Conservation (phyloP, 805 yeast species). For the Cyberlindnera euphorbiiphila region DNA sequence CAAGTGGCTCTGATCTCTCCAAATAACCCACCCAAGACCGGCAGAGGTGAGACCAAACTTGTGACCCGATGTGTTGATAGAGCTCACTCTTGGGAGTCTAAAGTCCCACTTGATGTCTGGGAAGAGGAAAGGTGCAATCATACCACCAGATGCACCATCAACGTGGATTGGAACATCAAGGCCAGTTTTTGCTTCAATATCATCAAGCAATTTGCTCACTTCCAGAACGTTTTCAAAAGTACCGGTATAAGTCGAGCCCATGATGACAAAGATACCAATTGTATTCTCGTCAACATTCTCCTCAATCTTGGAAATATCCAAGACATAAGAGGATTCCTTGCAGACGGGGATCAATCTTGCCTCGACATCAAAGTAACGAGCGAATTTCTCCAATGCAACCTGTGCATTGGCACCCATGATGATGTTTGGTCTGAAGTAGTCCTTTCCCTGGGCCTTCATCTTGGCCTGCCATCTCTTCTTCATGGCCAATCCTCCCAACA, state of each 20-base stretch:
- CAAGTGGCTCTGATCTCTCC: conserved; percentile 61
- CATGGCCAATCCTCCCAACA: conserved; percentile 91
- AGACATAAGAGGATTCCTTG: conserved; percentile 54
- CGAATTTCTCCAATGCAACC: conserved; percentile 92
- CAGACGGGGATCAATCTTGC: conserved; percentile 69
- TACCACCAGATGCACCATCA: conserved; percentile 91
- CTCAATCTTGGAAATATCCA: conserved; percentile 58
- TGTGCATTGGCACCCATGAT: conserved; percentile 92
- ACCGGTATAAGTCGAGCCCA: conserved; percentile 93
- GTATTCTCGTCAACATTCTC: conserved; percentile 83
- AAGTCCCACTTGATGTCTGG: conserved; percentile 86
- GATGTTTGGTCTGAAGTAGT: conserved; percentile 69
- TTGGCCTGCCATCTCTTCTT: conserved; percentile 82
- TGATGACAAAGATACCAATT: conserved; percentile 81
- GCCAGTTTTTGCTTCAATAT: conserved; percentile 64
- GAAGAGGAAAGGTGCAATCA: conserved; percentile 78
- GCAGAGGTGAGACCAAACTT: conserved; percentile 89
- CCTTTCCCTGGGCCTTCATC: conserved; percentile 56
- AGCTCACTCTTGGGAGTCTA: conserved; percentile 66
- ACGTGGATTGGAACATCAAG: conserved; percentile 77
- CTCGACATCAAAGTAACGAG: conserved; percentile 90
- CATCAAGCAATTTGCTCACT: conserved; percentile 62
- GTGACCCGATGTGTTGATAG: conserved; percentile 90
- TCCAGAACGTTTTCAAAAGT: conserved; percentile 75
- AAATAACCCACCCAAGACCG: conserved; percentile 90